Evolutionary conservation across 2,329 filamentous ascomycete species (phyloP).

Genomic region (Aspergillus neotritici): DNA sequence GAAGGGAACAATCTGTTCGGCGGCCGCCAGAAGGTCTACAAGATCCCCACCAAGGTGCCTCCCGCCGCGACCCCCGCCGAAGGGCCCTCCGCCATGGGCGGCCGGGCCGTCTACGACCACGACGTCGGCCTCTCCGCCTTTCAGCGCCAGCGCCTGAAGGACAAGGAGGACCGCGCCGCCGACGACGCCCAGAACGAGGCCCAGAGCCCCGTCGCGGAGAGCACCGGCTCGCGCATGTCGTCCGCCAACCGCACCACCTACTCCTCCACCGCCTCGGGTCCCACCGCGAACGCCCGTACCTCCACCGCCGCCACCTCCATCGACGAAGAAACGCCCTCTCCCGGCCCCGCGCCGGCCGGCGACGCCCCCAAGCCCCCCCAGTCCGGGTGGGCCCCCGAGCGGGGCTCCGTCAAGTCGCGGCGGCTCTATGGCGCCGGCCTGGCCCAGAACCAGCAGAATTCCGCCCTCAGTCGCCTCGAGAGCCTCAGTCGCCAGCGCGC

Average conservation of each 20-base stretch:
- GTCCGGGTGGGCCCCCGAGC: constrained; percentile 47
- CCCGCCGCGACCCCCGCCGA: constrained; percentile 32
- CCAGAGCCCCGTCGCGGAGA: constrained; percentile 37
- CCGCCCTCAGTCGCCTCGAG: constrained; percentile 72
- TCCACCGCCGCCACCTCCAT: constrained; percentile 88
- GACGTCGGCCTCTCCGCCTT: constrained; percentile 80
- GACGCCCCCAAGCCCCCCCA: constrained; percentile 21
- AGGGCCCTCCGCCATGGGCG: constrained; percentile 48
- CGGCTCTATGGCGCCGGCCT: constrained; percentile 79
- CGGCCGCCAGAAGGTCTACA: constrained; percentile 92
- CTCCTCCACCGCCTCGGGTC: constrained; percentile 76
- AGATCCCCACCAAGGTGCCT: constrained; percentile 55
- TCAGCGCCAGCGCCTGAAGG: constrained; percentile 60
- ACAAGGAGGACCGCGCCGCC: constrained; percentile 46
- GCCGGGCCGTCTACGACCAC: constrained; percentile 72
- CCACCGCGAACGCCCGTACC: constrained; percentile 61
- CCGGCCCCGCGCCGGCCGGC: constrained; percentile 22
- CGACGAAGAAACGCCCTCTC: constrained; percentile 59
- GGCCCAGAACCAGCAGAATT: constrained; percentile 72
- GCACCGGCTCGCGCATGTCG: constrained; percentile 55
- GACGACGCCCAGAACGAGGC: constrained; percentile 35
- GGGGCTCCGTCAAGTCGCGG: constrained; percentile 63
- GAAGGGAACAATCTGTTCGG: constrained; percentile 94
- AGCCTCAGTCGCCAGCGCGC: constrained; percentile 63
- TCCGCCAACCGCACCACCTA: constrained; percentile 72